phyloP scores from a whole-genome alignment of 495 filamentous ascomycete genomes.

The Entonaema liquescens region DNA sequence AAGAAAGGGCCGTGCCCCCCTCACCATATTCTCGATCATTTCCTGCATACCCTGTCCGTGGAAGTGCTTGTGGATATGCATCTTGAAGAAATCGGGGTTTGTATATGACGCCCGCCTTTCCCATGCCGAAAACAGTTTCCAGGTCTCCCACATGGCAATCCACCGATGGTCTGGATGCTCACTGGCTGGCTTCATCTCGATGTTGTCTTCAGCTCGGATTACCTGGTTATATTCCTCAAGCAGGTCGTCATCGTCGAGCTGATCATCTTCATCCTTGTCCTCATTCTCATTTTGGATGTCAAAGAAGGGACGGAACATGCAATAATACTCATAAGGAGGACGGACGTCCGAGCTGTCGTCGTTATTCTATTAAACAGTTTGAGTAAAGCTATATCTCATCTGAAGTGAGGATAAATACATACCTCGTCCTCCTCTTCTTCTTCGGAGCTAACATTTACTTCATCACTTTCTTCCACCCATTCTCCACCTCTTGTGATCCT shows the following conservation, averaged over 20 bases:
- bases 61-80: constrained; percentile 30
- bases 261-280: constrained; percentile 29
- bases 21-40: constrained; percentile 38
- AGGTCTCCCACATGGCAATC: constrained; percentile 37
- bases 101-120: constrained; percentile 34
- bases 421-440: constrained; percentile 27
- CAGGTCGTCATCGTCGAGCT: constrained; percentile 28
- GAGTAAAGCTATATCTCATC: constrained; percentile 5
- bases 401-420: constrained; percentile 15
- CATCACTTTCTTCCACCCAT: constrained; percentile 12
- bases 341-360: constrained; percentile 16
- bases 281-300: constrained; percentile 35
- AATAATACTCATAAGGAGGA: constrained; percentile 26
- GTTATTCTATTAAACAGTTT: constrained; percentile 6
- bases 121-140: constrained; percentile 33
- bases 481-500: constrained; percentile 7
- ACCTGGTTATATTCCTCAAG: constrained; percentile 24
- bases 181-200: constrained; percentile 30
- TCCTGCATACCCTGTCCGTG: constrained; percentile 35
- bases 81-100: constrained; percentile 35
- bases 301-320: constrained; percentile 38
- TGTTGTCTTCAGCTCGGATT: constrained; percentile 25
- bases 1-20: background rate
- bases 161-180: constrained; percentile 33
- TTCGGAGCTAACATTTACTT: constrained; percentile 14